Conservation (phyloP, 306 rosid genomes). For the Oxytropis ochrocephala region DNA sequence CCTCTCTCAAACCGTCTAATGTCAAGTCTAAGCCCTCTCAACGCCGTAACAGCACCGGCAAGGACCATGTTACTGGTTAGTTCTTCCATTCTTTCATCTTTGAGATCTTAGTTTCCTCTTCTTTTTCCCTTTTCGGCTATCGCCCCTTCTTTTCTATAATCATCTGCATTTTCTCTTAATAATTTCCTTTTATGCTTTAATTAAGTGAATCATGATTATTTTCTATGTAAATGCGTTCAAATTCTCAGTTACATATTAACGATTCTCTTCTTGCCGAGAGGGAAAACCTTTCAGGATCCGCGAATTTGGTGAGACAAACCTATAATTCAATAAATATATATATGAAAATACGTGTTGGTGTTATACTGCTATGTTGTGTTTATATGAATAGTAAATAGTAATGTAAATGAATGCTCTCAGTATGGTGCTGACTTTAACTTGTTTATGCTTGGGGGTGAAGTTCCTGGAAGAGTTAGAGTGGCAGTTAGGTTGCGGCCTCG, state of each 20-base stretch:
- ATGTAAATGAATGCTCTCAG: not conserved
- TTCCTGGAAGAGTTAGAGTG: constrained; percentile 97
- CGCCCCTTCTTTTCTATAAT: not conserved
- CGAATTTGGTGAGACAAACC: not conserved
- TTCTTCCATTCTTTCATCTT: constrained; percentile 15
- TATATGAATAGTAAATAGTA: not conserved
- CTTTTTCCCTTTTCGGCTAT: not conserved
- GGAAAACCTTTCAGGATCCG: not conserved
- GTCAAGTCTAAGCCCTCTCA: constrained; percentile 65
- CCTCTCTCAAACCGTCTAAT: constrained; percentile 46
- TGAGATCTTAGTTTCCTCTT: not conserved
- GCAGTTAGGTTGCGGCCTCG: constrained; percentile 89
- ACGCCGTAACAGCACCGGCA: constrained; percentile 77
- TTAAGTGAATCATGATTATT: not conserved
- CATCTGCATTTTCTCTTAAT: not conserved
- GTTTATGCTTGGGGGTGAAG: constrained; percentile 37
- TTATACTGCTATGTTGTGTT: not conserved
- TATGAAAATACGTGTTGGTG: not conserved
- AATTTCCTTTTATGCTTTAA: not conserved
- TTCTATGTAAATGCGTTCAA: not conserved
- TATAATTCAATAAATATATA: not conserved
- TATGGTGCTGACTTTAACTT: constrained; percentile 7
- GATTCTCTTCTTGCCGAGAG: not conserved
- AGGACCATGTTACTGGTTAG: constrained; percentile 65
- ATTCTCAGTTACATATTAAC: constrained; percentile 9